Conservation (phyloP, 2,329 filamentous ascomycete species). For the Aspergillus felis region DNA sequence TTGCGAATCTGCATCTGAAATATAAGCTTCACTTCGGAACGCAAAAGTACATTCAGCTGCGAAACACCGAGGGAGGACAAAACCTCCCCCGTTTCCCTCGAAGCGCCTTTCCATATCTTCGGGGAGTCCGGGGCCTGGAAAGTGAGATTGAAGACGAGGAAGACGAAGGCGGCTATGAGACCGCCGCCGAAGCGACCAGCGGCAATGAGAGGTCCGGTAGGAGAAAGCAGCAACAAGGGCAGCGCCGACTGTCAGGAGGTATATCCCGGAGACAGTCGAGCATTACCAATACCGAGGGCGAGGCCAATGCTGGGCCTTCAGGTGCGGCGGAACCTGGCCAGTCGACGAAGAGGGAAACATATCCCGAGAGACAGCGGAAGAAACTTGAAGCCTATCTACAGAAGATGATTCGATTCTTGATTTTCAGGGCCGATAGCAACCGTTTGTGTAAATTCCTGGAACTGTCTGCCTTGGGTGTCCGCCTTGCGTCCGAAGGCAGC, state of each 20-base stretch:
- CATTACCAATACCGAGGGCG: constrained; percentile 37
- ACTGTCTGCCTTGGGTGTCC: constrained; percentile 86
- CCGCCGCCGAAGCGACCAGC: constrained; percentile 62
- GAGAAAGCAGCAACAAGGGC: constrained; percentile 42
- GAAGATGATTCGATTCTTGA: constrained; percentile 92
- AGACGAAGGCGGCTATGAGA: constrained; percentile 45
- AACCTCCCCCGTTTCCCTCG: constrained; percentile 88
- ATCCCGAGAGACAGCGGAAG: constrained; percentile 76
- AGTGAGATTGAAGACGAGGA: constrained; percentile 73
- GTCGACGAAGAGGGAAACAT: constrained; percentile 51
- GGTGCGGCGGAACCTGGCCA: constrained; percentile 32
- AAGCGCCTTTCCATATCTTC: constrained; percentile 83
- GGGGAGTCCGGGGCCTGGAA: constrained; percentile 72
- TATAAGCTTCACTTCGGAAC: constrained; percentile 86
- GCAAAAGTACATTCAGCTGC: constrained; percentile 73
- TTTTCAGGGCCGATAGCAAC: constrained; percentile 94
- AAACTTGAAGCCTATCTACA: constrained; percentile 87
- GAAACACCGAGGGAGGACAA: constrained; percentile 63
- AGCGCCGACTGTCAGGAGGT: constrained; percentile 52
- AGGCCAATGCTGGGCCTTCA: constrained; percentile 31
- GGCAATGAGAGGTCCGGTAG: constrained; percentile 60
- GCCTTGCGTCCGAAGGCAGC: constrained; percentile 89
- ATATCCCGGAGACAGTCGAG: constrained; percentile 59
- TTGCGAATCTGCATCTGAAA: constrained; percentile 86
- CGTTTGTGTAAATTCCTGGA: constrained; percentile 94